phyloP scores from a whole-genome alignment of 441 rosid genomes.

The Metrosideros polymorpha region DNA sequence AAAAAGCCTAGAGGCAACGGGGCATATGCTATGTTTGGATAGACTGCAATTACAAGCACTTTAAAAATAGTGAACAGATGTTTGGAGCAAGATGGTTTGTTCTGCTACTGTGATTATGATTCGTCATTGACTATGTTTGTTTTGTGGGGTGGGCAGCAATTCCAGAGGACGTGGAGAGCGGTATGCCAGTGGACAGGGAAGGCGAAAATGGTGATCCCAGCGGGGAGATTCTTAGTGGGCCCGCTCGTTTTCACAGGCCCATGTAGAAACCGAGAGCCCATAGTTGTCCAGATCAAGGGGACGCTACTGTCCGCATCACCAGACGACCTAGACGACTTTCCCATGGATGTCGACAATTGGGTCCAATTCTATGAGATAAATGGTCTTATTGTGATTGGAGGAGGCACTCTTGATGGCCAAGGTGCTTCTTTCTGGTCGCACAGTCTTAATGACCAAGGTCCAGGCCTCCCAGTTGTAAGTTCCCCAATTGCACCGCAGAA shows the following conservation, averaged over 20 bases:
- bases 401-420: constrained; percentile 47
- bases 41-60: not conserved
- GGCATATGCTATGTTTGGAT: not conserved
- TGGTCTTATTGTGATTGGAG: constrained; percentile 34
- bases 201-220: constrained; percentile 35
- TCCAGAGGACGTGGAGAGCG: constrained; percentile 33
- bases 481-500: not conserved
- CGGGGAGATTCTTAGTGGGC: constrained; percentile 27
- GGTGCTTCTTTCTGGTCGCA: constrained; percentile 37
- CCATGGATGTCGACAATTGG: constrained; percentile 21
- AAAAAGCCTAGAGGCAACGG: not conserved
- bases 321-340: constrained; percentile 18
- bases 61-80: not conserved
- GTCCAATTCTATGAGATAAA: constrained; percentile 24
- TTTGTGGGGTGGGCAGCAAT: constrained; percentile 11
- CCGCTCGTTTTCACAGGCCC: constrained; percentile 41
- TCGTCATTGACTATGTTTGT: not conserved
- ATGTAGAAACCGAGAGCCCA: constrained; percentile 23
- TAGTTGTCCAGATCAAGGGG: constrained; percentile 28
- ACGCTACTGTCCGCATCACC: constrained; percentile 18
- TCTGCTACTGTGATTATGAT: not conserved
- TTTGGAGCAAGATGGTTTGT: not conserved
- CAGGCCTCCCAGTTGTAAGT: constrained; percentile 45
- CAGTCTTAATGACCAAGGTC: constrained; percentile 40
- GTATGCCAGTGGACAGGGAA: constrained; percentile 27